phyloP scores from a whole-genome alignment of 257 asterid species.

The Pogostemon cablin region DNA sequence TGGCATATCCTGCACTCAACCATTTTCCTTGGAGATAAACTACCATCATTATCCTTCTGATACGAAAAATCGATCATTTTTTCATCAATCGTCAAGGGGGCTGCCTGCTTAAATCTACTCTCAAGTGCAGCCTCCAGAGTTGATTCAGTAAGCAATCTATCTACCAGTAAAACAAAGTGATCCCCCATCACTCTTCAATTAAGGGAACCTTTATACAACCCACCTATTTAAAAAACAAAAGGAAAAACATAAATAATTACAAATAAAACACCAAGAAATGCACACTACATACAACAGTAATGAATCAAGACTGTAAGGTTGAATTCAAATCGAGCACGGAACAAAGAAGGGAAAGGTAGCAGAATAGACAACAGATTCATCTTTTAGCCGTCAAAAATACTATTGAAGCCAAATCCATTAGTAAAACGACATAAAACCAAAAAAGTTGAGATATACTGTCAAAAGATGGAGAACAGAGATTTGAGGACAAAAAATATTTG shows the following conservation, averaged over 20 bases:
- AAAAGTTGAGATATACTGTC: slow-evolving; percentile 18
- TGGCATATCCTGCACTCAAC: slow-evolving; percentile 98
- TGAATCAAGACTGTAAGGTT: background rate
- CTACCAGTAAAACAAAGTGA: slow-evolving; percentile 93
- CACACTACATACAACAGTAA: background rate
- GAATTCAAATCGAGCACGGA: slow-evolving; percentile 17
- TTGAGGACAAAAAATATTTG: background rate
- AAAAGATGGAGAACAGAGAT: slow-evolving; percentile 27
- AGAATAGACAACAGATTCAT: slow-evolving; percentile 16
- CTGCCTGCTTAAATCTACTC: slow-evolving; percentile 54
- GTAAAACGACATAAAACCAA: slow-evolving; percentile 28
- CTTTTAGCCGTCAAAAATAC: slow-evolving; percentile 28
- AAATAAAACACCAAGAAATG: slow-evolving; percentile 24
- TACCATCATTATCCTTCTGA: slow-evolving; percentile 40
- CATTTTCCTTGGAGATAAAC: slow-evolving; percentile 62
- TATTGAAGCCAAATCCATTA: slow-evolving; percentile 21
- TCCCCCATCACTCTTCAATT: slow-evolving; percentile 69
- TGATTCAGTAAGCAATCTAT: slow-evolving; percentile 91
- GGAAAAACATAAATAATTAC: slow-evolving; percentile 20
- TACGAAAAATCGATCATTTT: slow-evolving; percentile 38
- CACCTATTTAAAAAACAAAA: background rate
- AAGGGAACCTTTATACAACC: slow-evolving; percentile 25
- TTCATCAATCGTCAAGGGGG: slow-evolving; percentile 37
- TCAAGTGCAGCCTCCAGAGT: slow-evolving; percentile 91
- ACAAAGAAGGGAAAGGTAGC: background rate